Base-by-base conservation (phyloP, 2,329 filamentous ascomycete genomes). In the Fusarium odoratissimum region DNA sequence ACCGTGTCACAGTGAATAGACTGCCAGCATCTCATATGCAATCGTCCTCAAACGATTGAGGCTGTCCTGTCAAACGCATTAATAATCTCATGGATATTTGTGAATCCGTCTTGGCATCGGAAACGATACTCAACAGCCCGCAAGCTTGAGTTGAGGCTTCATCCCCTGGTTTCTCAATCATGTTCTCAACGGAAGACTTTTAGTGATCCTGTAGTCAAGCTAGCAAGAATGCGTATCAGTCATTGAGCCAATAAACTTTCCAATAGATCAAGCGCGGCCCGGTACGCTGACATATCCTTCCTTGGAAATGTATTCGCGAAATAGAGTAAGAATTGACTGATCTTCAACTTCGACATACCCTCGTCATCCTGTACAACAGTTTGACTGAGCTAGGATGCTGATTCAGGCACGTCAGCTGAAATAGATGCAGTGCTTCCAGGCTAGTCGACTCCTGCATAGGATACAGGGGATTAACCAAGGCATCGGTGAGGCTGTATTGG, bases 341-440 rank as follows among this genome's bases (percentile, higher is more conserved):
- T 63, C 46, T 46, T 54, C 45, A 31, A 19, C 31, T 38, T 60
- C 19, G 40, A 58, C 41, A 56, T 63, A 69, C 51, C 62, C 71
- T 71, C 55, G 37, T 33, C 57, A 45, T 45, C 35, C 60, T 69
- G 75, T 78, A 61, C 69, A 76, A 78, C 75, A 69, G 14, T 45
- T 54, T 44, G 49, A 40, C 42, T 28, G 60, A 61, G 51, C 46
- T 55, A 25, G 55, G 59, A 68, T 69, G 59, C 52, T 46, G 67
- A 69, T 69, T 59, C 72, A 70, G 63, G 65, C 49, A 72, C 67
- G 48, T 67, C 64, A 73, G 64, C 59, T 59, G 61, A 54, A 42
- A 41, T 48, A 44, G 35, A 54, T 77, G 69, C 63, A 52, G 72
- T 77, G 60, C 56, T 62, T 71, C 67, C 64, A 61, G 45, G 31